Conservation (phyloP, 2,329 filamentous ascomycete genomes). For the Mycocentrospora acerina region DNA sequence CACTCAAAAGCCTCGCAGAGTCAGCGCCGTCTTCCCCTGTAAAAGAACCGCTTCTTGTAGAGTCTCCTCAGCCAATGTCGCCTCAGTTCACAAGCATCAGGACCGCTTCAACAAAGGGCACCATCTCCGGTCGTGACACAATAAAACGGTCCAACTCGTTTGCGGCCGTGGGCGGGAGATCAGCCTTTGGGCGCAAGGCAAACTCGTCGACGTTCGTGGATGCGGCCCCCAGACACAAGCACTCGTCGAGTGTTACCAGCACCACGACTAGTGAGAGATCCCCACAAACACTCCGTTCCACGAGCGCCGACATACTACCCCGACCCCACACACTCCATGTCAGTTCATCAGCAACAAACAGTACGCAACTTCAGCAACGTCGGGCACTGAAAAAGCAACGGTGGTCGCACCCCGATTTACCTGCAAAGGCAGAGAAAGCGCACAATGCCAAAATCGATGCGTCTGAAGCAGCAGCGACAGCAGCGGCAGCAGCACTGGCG, state of each 20-base stretch:
- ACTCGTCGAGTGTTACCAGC: constrained; percentile 28
- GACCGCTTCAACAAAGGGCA: constrained; percentile 22
- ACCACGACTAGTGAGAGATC: constrained; percentile 17
- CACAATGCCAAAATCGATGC: constrained; percentile 37
- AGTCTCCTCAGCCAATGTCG: constrained; percentile 11
- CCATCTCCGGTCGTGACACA: constrained; percentile 18
- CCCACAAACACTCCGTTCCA: constrained; percentile 22
- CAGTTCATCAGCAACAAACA: constrained; percentile 24
- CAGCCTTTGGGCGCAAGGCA: constrained; percentile 27
- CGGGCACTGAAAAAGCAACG: constrained; percentile 39
- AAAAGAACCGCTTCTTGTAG: constrained; percentile 6
- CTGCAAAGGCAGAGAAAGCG: constrained; percentile 39
- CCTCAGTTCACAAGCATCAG: constrained; percentile 21
- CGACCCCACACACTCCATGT: constrained; percentile 33
- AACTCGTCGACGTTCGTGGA: constrained; percentile 26
- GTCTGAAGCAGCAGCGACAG: constrained; percentile 23
- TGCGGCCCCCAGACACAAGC: constrained; percentile 24
- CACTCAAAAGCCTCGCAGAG: constrained; percentile 36
- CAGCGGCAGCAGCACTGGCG: constrained; percentile 9
- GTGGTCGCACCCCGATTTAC: constrained; percentile 45
- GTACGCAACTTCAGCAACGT: constrained; percentile 32
- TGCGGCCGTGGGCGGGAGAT: constrained; percentile 31
- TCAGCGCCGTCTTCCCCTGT: constrained; percentile 15
- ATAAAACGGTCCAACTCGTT: constrained; percentile 30
- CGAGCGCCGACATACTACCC: constrained; percentile 32